Base-by-base conservation (phyloP, 2,329 filamentous ascomycete species). In the Fonsecaea monophora region DNA sequence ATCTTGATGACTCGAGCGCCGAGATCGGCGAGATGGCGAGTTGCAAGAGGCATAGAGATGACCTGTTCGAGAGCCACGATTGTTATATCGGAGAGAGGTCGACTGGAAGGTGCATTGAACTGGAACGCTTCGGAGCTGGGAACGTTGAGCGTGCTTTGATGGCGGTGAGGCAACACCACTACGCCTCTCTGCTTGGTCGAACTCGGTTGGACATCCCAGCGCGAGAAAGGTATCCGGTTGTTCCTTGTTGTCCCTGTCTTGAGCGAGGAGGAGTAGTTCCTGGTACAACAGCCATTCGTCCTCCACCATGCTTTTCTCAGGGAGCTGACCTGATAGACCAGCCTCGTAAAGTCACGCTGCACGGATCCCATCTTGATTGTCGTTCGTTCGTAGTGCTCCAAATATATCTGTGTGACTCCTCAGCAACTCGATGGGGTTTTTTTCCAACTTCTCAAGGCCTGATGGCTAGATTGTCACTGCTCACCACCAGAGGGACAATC, bases 1-100 rank as follows among this genome's bases (percentile, higher is more conserved):
- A 86, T 74, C 72, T 86, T 86, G 73, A 86, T 86, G 21, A 86
- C 83, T 4, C 84, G 78, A 1, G 84, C 84, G 12, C 84, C 84
- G 8, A 83, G 77, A 67, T 86, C 84, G 18, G 84, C 83, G 4
- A 85, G 77, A 59, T 86, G 84, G 0, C 84, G 78, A 0, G 84
- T 86, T 68, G 83, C 85, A 65, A 85, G 85, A 0, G 84, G 84
- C 0, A 83, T 84, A 0, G 84, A 82, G 68, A 86, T 83, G 55
- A 84, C 84, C 72, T 86, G 84, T 65, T 86, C 84, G 0, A 86
- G 76, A 48, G 82, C 83, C 25, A 86, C 80, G 7, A 86, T 82
- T 0, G 82, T 84, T 57, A 85, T 77, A 10, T 82, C 83, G 25
- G 80, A 75, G 2, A 82, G 75, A 1, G 79, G 78, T 8, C 73